These are phyloP conservation scores for Phaseolus coccineus DNA, from an alignment of 331 rosid genomes.

Conservation along the genomic window DNA sequence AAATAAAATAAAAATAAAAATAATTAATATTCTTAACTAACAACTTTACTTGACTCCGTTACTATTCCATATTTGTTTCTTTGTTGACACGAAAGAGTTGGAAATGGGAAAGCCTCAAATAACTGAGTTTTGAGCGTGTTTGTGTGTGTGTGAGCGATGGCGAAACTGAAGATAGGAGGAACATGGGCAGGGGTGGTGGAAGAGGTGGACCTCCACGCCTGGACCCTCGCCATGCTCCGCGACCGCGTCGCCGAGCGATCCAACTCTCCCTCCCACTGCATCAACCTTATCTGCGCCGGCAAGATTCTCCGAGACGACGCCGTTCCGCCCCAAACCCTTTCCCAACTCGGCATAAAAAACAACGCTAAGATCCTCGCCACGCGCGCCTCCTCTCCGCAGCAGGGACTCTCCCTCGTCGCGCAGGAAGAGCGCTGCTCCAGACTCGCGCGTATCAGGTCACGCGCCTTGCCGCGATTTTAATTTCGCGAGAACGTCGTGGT, in stretches of 20 bases:
- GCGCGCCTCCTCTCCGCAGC: slow-evolving; percentile 47
- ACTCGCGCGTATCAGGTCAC: slow-evolving; percentile 71
- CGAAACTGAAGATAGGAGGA: slow-evolving; percentile 88
- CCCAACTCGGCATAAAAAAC: slow-evolving; percentile 68
- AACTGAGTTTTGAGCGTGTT: not conserved
- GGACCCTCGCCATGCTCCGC: slow-evolving; percentile 74
- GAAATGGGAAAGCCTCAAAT: no score
- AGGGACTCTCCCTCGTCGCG: slow-evolving; percentile 70
- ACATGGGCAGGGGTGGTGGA: slow-evolving; percentile 79
- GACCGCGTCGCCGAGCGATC: slow-evolving; percentile 80
- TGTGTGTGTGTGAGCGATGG: slow-evolving; percentile 48
- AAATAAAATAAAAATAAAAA: no score
- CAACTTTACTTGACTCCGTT: no score
- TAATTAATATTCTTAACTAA: no score
- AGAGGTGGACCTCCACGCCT: slow-evolving; percentile 65
- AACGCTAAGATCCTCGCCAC: slow-evolving; percentile 76
- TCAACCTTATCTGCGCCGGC: slow-evolving; percentile 84
- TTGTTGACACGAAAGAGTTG: no score
- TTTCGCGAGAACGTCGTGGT: not conserved
- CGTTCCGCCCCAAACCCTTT: slow-evolving; percentile 56
- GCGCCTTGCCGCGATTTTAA: not conserved
- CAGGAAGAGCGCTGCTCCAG: slow-evolving; percentile 76
- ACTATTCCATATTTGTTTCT: no score
- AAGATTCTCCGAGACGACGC: slow-evolving; percentile 71
- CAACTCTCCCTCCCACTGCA: slow-evolving; percentile 57